A percentile compares a stretch with the other conserved stretches of the same genome.
Evolutionary conservation across 164 flowering plant genomes (phyloP).

Genomic region (Chloranthus sessilifolius): DNA sequence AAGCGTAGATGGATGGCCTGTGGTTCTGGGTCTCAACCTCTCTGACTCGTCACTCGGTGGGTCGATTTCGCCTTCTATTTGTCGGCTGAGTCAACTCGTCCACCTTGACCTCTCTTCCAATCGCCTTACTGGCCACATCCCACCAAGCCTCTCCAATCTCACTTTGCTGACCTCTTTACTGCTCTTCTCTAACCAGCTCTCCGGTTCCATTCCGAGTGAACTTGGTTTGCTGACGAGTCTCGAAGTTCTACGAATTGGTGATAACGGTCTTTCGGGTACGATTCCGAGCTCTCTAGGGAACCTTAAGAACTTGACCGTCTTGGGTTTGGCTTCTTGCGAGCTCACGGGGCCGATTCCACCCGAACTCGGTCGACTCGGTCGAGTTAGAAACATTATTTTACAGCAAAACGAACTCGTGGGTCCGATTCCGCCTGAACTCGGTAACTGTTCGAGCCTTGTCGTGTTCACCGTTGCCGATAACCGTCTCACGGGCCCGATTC

Average conservation of each 20-base stretch:
- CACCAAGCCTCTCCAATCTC: constrained; percentile 63
- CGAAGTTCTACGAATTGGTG: constrained; percentile 69
- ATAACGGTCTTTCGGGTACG: constrained; percentile 65
- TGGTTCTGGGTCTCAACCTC: constrained; percentile 60
- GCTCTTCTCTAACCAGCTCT: constrained; percentile 74
- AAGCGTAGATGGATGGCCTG: constrained; percentile 12
- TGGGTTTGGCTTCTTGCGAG: constrained; percentile 75
- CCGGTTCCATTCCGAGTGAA: constrained; percentile 64
- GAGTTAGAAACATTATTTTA: constrained; percentile 44
- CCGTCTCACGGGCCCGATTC: constrained; percentile 62
- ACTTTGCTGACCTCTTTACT: constrained; percentile 51
- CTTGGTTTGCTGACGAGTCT: constrained; percentile 55
- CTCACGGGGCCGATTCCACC: constrained; percentile 72
- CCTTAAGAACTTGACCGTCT: constrained; percentile 45
- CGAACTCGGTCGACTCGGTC: constrained; percentile 50
- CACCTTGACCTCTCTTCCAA: constrained; percentile 82
- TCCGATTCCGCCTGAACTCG: constrained; percentile 62
- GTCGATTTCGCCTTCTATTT: constrained; percentile 62
- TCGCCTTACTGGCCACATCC: constrained; percentile 70
- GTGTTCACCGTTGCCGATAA: constrained; percentile 60
- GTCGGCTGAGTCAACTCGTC: constrained; percentile 42
- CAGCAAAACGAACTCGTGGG: constrained; percentile 63
- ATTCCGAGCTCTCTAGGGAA: constrained; percentile 69
- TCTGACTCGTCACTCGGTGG: constrained; percentile 67
- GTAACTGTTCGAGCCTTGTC: constrained; percentile 56